Base-by-base conservation (phyloP, 139 green algal species). In the Spirogloea muscicola region DNA sequence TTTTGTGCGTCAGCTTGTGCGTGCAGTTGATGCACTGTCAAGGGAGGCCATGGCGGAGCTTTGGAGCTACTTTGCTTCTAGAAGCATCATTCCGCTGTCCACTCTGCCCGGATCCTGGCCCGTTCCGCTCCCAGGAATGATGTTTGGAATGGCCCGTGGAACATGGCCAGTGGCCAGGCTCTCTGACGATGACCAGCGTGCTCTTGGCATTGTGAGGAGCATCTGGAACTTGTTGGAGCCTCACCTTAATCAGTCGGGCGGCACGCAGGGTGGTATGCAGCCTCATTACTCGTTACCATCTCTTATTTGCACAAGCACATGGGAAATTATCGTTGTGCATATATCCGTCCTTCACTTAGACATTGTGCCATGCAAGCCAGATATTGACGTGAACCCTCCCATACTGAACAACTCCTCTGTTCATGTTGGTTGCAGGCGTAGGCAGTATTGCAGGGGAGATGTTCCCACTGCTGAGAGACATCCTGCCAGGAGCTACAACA, bases 121-220 rank as follows among this genome's bases (percentile, higher is more conserved):
- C 5, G 25, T 72, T 1, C 18, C 58, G 0, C 3, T 72, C 1
- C 65, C 65, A 21, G 73, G 65, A 33, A n/a, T 59, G 37, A 2
- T 72, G 5, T 10, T 18, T 38, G 68, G 61, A 33, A 27, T 51
- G 16, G 39, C 68, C 18, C 46, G n/a, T n/a, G 61, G 42, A 21
- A 21, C 34, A 29, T 58, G n/a, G 61, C 48, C 33, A 7, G 48
- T 27, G 16, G 75, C 38, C 9, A 29, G 41, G n/a, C 44, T 82
- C 6, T 77, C 75, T 21, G 68, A 80, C 10, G 75, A 74, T 9
- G 75, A 82, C 60, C 49, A 64, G 7, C 25, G 72, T 49, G 39
- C 67, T 25, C 41, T 82, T 18, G 29, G 25, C 27, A 80, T 51
- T 3, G 29, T 77, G 9, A 31, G 72, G 31, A 31, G 68, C 38